Evolutionary conservation across 148 eudicot genomes (phyloP), one percentile per base, ranked within the genome.

Genomic region (Spergularia marina): DNA sequence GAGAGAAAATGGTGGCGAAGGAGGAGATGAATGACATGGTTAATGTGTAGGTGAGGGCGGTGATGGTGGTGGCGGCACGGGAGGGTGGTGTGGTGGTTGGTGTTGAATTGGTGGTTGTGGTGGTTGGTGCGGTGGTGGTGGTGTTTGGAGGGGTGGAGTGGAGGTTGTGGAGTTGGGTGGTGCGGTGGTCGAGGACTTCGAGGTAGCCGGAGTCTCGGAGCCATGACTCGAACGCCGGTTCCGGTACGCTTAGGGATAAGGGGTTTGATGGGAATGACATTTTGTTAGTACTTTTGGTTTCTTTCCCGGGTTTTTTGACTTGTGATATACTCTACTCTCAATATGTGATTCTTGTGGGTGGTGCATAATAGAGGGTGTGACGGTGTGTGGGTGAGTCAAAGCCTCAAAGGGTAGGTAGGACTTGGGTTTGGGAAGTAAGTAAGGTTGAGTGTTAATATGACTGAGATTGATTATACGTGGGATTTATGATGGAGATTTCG

Each of bases 171-270:
- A 91, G 91, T 52, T 86, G 86, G 86, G 96, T 80, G 84, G 97
- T 88, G 16, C 89, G 91, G 56, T 91, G 91, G 89, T 94, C 98
- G 79, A 94, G 88, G 63, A 88, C 52, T 71, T 90, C 93, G 77
- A 94, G 95, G 87, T 90, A 90, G 81, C 95, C 94, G 68, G 85
- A 77, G 80, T 91, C 97, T n/a, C 98, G 94, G 71, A 94, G 95
- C 98, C 98, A 94, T 25, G 98, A 82, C 68, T 93, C 98, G 89
- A 93, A 93, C 12, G 89, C 87, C 53, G 86, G 77, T 53, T 93
- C 98, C 5, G 96, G 91, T 55, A 93, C 88, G 84, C 88, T 85
- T 9, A 93, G 88, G 36, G 98, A 87, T 68, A 93, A 77, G 20
- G 97, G 98, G 78, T 93, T 93, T 12, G 92, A 70, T 1, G 86